Percentiles rank a stretch among this genome's conserved stretches.
Conservation (phyloP, 1,284 basidiomycete genomes). For the Ceratobasidium sp. region DNA sequence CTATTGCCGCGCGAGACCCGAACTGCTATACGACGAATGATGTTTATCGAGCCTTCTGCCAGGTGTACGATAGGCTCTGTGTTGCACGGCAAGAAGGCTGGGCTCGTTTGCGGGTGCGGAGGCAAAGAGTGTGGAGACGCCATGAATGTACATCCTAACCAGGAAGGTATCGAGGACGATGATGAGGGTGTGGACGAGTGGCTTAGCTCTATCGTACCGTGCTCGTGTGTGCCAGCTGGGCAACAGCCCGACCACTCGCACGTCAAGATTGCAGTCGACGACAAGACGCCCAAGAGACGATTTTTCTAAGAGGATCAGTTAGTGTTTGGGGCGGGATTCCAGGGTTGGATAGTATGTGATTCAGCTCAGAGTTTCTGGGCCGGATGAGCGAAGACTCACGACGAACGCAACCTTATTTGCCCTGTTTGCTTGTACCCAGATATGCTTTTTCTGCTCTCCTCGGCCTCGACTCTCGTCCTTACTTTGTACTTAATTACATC, state of each 20-base stretch:
- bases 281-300: slow-evolving; percentile 70
- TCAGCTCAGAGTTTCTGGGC: too few species aligned
- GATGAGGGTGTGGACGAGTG: slow-evolving; percentile 68
- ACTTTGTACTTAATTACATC: slow-evolving; percentile 9
- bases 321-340: background rate
- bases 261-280: slow-evolving; percentile 70
- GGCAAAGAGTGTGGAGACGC: slow-evolving; percentile 54
- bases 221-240: slow-evolving; percentile 59
- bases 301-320: slow-evolving; percentile 48
- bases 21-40: slow-evolving; percentile 88
- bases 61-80: slow-evolving; percentile 95
- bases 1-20: slow-evolving; percentile 91
- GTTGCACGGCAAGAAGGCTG: slow-evolving; percentile 78
- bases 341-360: background rate
- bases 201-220: slow-evolving; percentile 75
- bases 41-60: slow-evolving; percentile 84
- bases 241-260: slow-evolving; percentile 62
- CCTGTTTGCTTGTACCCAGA: slow-evolving; percentile 16
- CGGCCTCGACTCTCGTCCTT: slow-evolving; percentile 1
- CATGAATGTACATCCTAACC: slow-evolving; percentile 51
- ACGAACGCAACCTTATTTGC: slow-evolving; percentile 3
- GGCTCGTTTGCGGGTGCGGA: slow-evolving; percentile 78
- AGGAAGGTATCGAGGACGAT: slow-evolving; percentile 55
- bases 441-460: background rate
- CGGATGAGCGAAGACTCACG: background rate